Percentiles rank a stretch among this genome's conserved stretches.
Evolutionary conservation across 2,329 filamentous ascomycete genomes (phyloP).

Genomic region (Aspergillus caelatus): DNA sequence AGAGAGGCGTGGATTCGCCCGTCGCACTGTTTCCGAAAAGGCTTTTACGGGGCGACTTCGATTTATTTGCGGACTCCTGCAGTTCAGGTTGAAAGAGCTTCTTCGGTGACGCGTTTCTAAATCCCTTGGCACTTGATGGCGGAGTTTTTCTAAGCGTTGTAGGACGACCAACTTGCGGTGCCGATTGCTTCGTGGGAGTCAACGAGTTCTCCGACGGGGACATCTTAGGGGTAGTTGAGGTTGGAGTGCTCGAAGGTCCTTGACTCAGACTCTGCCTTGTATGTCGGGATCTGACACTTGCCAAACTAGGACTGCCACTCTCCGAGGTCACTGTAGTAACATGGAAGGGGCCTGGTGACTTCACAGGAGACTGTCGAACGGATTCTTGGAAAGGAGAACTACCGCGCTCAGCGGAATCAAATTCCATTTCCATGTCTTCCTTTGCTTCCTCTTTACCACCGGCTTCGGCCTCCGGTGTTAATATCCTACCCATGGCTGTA

Average conservation of each 20-base stretch:
- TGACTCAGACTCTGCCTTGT: conserved; percentile 51
- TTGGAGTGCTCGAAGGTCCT: conserved; percentile 49
- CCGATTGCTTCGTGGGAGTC: conserved; percentile 45
- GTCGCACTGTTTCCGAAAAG: conserved; percentile 61
- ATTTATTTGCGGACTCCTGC: conserved; percentile 39
- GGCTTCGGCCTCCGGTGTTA: conserved; percentile 46
- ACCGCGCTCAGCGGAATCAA: conserved; percentile 49
- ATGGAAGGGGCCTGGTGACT: conserved; percentile 32
- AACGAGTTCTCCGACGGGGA: conserved; percentile 42
- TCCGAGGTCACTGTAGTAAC: conserved; percentile 48
- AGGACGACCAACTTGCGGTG: conserved; percentile 49
- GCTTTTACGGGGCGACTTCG: conserved; percentile 41
- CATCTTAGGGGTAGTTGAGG: conserved; percentile 38
- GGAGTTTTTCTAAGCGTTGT: conserved; percentile 56
- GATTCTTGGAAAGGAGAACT: conserved; percentile 52
- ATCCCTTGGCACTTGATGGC: conserved; percentile 49
- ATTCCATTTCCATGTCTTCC: conserved; percentile 63
- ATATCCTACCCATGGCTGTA: conserved; percentile 64
- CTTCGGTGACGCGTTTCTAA: conserved; percentile 54
- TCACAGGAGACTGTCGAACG: conserved; percentile 34
- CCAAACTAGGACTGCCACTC: conserved; percentile 59
- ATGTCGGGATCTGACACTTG: conserved; percentile 53
- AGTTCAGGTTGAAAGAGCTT: conserved; percentile 50
- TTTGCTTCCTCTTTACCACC: conserved; percentile 55
- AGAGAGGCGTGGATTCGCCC: conserved; percentile 63